Percentiles rank a stretch among this genome's conserved stretches.
Evolutionary conservation across 805 yeast genomes (phyloP).

Genomic region (Maudiozyma turicensis): DNA sequence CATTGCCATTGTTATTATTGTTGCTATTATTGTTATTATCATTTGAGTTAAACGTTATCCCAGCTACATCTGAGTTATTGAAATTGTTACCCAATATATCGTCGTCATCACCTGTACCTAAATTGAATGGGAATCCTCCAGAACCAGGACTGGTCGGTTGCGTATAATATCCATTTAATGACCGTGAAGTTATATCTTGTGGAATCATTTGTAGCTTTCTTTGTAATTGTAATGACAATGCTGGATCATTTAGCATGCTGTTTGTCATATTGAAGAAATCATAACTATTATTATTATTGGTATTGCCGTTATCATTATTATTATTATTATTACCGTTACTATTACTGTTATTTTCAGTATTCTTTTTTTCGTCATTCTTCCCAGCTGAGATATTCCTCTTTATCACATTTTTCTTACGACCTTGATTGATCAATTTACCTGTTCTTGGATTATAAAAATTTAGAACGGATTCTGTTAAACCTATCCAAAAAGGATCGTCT

Average conservation of each 20-base stretch:
- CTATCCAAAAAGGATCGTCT: slow-evolving; percentile 24
- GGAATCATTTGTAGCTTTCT: slow-evolving; percentile 20
- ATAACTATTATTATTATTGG: not conserved
- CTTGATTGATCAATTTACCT: slow-evolving; percentile 22
- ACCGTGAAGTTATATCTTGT: slow-evolving; percentile 20
- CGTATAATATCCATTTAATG: slow-evolving; percentile 25
- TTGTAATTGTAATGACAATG: slow-evolving; percentile 22
- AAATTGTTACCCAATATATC: slow-evolving; percentile 3
- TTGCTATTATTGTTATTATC: not conserved
- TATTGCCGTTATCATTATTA: slow-evolving; percentile 1
- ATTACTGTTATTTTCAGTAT: not conserved
- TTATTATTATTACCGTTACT: not conserved
- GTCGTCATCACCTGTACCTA: slow-evolving; percentile 2
- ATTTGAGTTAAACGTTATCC: not conserved
- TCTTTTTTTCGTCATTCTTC: not conserved
- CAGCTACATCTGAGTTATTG: slow-evolving; percentile 2
- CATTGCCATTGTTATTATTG: slow-evolving; percentile 1
- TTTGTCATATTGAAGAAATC: slow-evolving; percentile 6
- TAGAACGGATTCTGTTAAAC: slow-evolving; percentile 19
- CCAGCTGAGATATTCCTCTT: not conserved
- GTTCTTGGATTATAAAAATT: slow-evolving; percentile 23
- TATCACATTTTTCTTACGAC: slow-evolving; percentile 7
- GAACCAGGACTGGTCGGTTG: slow-evolving; percentile 27
- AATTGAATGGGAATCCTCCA: slow-evolving; percentile 4
- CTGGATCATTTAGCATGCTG: slow-evolving; percentile 7